phyloP scores from a whole-genome alignment of 2,329 filamentous ascomycete genomes.

The Blumeria graminis region DNA sequence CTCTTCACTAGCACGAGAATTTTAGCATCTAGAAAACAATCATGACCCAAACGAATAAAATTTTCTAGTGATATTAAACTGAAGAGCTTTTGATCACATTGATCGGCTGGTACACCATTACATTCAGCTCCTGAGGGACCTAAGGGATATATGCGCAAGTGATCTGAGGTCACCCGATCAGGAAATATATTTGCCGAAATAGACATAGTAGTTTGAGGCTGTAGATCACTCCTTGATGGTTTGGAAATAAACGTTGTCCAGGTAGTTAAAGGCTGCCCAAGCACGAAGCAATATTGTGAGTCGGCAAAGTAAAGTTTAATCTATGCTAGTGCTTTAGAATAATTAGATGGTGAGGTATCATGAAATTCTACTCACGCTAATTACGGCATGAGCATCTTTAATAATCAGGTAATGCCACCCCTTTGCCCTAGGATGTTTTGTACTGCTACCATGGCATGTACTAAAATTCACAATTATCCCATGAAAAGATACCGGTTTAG shows the following conservation, averaged over 20 bases:
- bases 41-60: slow-evolving; percentile 29
- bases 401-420: slow-evolving; percentile 29
- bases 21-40: slow-evolving; percentile 22
- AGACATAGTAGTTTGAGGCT: slow-evolving; percentile 7
- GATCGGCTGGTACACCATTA: slow-evolving; percentile 18
- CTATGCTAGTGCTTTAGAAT: slow-evolving; percentile 11
- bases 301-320: slow-evolving; percentile 26
- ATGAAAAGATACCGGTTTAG: slow-evolving; percentile 24
- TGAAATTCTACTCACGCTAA: slow-evolving; percentile 21
- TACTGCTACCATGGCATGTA: slow-evolving; percentile 19
- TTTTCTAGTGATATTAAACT: slow-evolving; percentile 31
- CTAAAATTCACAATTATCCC: slow-evolving; percentile 32
- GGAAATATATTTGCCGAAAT: slow-evolving; percentile 32
- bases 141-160: slow-evolving; percentile 26
- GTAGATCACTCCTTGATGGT: slow-evolving; percentile 22
- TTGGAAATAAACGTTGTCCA: slow-evolving; percentile 30
- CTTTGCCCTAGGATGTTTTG: slow-evolving; percentile 21
- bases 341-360: background rate
- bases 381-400: slow-evolving; percentile 28
- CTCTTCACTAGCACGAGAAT: slow-evolving; percentile 33
- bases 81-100: slow-evolving; percentile 14
- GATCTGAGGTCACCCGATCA: slow-evolving; percentile 26
- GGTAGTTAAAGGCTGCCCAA: slow-evolving; percentile 29
- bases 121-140: no score
- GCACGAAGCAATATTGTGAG: slow-evolving; percentile 19